Conservation (phyloP, 192 early-diverging fungal genomes). For the Kappamyces sp. region DNA sequence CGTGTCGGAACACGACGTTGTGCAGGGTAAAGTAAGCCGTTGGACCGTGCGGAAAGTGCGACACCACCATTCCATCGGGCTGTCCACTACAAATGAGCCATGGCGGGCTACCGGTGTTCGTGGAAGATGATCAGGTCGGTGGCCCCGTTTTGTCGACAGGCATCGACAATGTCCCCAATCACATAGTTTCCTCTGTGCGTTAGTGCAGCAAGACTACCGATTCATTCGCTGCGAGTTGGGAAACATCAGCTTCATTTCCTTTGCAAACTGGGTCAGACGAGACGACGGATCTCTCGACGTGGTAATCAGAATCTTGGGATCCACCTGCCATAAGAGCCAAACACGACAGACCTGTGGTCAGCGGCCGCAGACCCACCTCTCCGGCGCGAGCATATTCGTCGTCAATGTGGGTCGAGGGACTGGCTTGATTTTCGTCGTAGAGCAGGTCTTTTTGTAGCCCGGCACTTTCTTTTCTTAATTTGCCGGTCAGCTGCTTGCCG, state of each 20-base stretch:
- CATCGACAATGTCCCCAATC: conserved; percentile 92
- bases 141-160: conserved; percentile 87
- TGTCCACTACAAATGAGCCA: conserved; percentile 1
- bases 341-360: too few species aligned
- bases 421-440: conserved; percentile 82
- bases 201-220: conserved; percentile 15
- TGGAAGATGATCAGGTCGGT: conserved; percentile 94
- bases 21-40: conserved; percentile 96
- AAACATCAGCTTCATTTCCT: conserved; percentile 93
- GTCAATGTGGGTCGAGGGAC: conserved; percentile 82
- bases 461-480: conserved; percentile 73
- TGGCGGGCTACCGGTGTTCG: conserved; percentile 89
- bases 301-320: conserved; percentile 95
- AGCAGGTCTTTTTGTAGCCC: conserved; percentile 69
- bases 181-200: conserved; percentile 76
- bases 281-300: conserved; percentile 91
- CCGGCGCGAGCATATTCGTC: conserved; percentile 96
- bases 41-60: conserved; percentile 96
- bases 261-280: conserved; percentile 91
- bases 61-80: conserved; percentile 86
- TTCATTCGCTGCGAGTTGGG: conserved; percentile 98
- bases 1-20: conserved; percentile 96
- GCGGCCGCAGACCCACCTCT: conserved; percentile 26
- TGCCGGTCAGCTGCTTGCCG: conserved; percentile 81
- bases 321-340: conserved; percentile 23